These are phyloP conservation scores for Apostasia ramifera DNA, from an alignment of 106 monocot species.

Conservation along the genomic window DNA sequence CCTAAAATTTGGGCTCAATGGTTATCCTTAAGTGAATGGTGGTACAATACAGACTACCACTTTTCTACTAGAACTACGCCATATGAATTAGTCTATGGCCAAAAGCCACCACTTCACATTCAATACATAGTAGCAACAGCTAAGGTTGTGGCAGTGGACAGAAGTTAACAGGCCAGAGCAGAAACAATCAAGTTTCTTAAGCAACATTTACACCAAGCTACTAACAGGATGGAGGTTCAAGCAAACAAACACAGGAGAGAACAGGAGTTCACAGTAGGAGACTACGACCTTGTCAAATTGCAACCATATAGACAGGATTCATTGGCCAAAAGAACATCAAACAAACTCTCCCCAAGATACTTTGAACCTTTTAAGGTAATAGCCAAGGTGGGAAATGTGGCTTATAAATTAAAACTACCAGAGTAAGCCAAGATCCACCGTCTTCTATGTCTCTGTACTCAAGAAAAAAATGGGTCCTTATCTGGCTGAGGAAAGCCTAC, in stretches of 20 bases:
- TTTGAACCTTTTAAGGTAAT: background rate
- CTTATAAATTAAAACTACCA: background rate
- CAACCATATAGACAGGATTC: too few species aligned
- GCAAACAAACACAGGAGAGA: background rate
- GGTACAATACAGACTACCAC: background rate
- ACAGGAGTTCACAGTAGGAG: background rate
- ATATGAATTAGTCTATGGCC: background rate
- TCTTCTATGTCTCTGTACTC: background rate
- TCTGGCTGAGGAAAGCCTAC: too few species aligned
- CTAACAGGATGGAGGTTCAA: background rate
- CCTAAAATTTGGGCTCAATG: background rate
- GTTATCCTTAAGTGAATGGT: background rate
- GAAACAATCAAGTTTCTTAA: background rate
- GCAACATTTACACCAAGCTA: background rate
- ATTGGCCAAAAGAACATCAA: background rate
- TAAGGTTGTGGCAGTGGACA: background rate
- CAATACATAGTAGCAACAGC: background rate
- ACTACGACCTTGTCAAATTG: background rate
- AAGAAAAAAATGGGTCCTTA: background rate
- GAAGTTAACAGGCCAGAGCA: background rate
- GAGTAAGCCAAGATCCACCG: background rate
- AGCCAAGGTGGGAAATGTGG: background rate
- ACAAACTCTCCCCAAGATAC: background rate
- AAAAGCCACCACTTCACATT: too few species aligned
- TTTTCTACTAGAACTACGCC: background rate